Conservation (phyloP, 1,284 basidiomycete species). For the Microbotryum violaceum region DNA sequence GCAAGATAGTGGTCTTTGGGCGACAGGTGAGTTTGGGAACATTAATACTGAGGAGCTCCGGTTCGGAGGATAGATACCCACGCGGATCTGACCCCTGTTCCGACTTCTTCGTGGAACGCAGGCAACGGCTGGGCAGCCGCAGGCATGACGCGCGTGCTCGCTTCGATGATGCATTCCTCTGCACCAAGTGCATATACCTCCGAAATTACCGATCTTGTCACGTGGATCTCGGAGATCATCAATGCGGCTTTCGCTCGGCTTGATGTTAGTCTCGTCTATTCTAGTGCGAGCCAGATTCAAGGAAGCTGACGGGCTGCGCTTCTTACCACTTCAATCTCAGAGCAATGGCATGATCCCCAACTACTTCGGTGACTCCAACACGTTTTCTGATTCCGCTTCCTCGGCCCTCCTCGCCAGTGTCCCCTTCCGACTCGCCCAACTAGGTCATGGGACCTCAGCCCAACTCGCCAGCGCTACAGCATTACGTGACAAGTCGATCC, state of each 20-base stretch:
- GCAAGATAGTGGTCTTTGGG: slow-evolving; percentile 49
- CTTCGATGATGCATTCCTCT: slow-evolving; percentile 58
- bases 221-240: slow-evolving; percentile 67
- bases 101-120: slow-evolving; percentile 32
- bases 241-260: slow-evolving; percentile 56
- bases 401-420: slow-evolving; percentile 68
- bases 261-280: slow-evolving; percentile 35
- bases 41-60: too few species aligned
- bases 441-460: slow-evolving; percentile 52
- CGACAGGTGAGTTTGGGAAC: slow-evolving; percentile 50
- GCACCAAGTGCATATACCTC: slow-evolving; percentile 49
- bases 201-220: slow-evolving; percentile 54
- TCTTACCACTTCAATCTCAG: slow-evolving; percentile 3
- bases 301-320: neutral
- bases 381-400: slow-evolving; percentile 67
- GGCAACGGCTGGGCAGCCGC: slow-evolving; percentile 80
- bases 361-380: slow-evolving; percentile 54
- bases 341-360: slow-evolving; percentile 61
- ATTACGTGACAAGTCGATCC: slow-evolving; percentile 50
- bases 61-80: too few species aligned
- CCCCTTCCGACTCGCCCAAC: slow-evolving; percentile 59
- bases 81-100: neutral
- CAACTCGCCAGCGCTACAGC: slow-evolving; percentile 48
- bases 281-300: neutral
- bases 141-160: slow-evolving; percentile 73